These are phyloP conservation scores for Kuraishia cidri DNA, from an alignment of 805 yeast genomes.

Conservation along the genomic window DNA sequence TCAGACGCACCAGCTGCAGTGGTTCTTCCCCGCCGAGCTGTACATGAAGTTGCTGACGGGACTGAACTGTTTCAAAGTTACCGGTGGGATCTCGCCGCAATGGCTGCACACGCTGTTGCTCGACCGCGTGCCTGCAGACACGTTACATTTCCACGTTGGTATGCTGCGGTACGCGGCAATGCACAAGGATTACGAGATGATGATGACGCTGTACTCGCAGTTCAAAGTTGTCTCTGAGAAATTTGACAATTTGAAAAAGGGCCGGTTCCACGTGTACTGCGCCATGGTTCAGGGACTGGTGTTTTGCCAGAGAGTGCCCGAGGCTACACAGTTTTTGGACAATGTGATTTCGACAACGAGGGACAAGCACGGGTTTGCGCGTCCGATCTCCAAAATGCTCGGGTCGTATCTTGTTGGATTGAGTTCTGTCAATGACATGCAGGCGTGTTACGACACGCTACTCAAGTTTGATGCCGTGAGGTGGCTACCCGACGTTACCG, in stretches of 20 bases:
- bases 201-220: slow-evolving; percentile 26
- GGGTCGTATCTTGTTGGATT: slow-evolving; percentile 18
- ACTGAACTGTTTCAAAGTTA: slow-evolving; percentile 14
- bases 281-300: slow-evolving; percentile 43
- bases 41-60: slow-evolving; percentile 15
- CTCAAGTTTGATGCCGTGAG: slow-evolving; percentile 16
- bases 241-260: slow-evolving; percentile 12
- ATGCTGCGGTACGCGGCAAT: slow-evolving; percentile 28
- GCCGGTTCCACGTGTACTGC: slow-evolving; percentile 42
- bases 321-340: slow-evolving; percentile 52
- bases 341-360: slow-evolving; percentile 36
- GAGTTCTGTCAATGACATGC: slow-evolving; percentile 12
- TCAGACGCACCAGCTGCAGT: too few species aligned
- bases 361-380: slow-evolving; percentile 14
- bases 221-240: slow-evolving; percentile 13
- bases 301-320: slow-evolving; percentile 34
- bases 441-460: slow-evolving; percentile 13
- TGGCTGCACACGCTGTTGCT: background rate
- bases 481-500: slow-evolving; percentile 24
- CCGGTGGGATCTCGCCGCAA: slow-evolving; percentile 7
- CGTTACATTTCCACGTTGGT: too few species aligned
- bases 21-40: slow-evolving; percentile 4
- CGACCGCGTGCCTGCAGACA: too few species aligned
- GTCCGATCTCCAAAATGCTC: too few species aligned
- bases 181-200: slow-evolving; percentile 24